Percentiles rank a stretch among this genome's conserved stretches.
Evolutionary conservation across 148 eudicot genomes (phyloP).

Genomic region (Rhododendron vialii): DNA sequence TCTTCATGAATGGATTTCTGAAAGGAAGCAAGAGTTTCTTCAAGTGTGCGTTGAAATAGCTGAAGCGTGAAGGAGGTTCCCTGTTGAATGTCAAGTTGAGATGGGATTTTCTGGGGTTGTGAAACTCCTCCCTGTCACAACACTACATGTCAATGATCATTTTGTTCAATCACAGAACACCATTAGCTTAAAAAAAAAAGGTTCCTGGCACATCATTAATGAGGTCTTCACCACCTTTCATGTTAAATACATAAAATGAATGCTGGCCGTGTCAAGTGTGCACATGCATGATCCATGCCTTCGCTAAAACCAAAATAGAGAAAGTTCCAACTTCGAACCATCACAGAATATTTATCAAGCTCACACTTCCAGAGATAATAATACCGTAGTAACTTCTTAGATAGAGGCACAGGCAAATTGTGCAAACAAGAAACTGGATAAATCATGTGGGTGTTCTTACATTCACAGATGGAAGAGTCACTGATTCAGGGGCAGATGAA

Average conservation of each 20-base stretch:
- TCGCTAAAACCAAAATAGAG: not conserved
- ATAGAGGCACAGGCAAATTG: not conserved
- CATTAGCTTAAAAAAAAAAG: too few relatives aligned
- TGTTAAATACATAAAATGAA: not conserved
- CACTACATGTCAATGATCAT: constrained; percentile 1
- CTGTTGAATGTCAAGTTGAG: constrained; percentile 60
- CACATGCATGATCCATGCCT: not conserved
- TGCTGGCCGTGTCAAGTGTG: not conserved
- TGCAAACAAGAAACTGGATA: not conserved
- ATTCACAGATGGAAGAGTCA: constrained; percentile 39
- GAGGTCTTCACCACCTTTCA: constrained; percentile 2
- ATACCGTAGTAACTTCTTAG: not conserved
- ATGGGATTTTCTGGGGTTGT: constrained; percentile 36
- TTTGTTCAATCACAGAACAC: not conserved
- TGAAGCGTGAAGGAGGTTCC: constrained; percentile 85
- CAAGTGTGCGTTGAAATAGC: constrained; percentile 83
- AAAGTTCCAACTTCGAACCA: not conserved
- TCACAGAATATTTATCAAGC: not conserved
- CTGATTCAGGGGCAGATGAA: constrained; percentile 46
- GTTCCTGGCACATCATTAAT: not conserved
- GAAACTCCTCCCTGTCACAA: constrained; percentile 51
- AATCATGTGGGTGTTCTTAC: constrained; percentile 35
- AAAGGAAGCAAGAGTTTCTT: constrained; percentile 87
- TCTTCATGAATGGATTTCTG: constrained; percentile 93
- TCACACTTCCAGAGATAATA: not conserved